phyloP scores from a whole-genome alignment of 495 filamentous ascomycete genomes.

The Neurospora sublineolata region DNA sequence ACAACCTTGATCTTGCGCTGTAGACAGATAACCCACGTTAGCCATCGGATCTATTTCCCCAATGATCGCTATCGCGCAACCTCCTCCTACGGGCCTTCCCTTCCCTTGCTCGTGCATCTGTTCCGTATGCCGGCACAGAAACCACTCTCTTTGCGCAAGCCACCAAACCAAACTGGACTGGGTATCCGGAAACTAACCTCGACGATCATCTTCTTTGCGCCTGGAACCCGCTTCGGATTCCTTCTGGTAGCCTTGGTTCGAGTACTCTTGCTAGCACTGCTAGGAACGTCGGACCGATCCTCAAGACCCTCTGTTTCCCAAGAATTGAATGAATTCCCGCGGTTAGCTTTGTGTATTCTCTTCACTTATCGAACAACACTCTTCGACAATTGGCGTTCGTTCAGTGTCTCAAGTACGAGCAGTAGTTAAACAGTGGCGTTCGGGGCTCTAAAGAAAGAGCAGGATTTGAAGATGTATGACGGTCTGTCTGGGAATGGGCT shows the following conservation, averaged over 20 bases:
- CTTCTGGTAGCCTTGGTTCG: background rate
- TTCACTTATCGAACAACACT: background rate
- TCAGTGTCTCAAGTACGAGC: background rate
- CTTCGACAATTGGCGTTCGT: background rate
- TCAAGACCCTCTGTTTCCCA: background rate
- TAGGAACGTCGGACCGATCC: background rate
- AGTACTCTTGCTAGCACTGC: background rate
- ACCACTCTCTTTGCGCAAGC: background rate
- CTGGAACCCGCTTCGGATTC: background rate
- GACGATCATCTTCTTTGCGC: slow-evolving; percentile 19
- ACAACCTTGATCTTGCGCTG: slow-evolving; percentile 81
- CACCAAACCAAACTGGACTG: background rate
- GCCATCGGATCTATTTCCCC: background rate
- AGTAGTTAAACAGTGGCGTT: background rate
- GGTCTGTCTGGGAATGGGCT: background rate
- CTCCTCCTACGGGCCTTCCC: background rate
- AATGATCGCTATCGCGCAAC: background rate
- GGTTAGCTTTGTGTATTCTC: background rate
- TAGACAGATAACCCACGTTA: slow-evolving; percentile 3
- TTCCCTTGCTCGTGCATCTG: background rate
- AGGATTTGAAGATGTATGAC: background rate
- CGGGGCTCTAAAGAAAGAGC: background rate
- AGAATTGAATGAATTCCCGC: background rate
- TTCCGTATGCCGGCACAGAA: background rate
- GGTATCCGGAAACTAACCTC: slow-evolving; percentile 11